A percentile compares a stretch with the other conserved stretches of the same genome.
These are phyloP conservation scores for Thinopyrum obtusiflorum DNA, from an alignment of 202 grass and related monocot species.

Conservation along the genomic window DNA sequence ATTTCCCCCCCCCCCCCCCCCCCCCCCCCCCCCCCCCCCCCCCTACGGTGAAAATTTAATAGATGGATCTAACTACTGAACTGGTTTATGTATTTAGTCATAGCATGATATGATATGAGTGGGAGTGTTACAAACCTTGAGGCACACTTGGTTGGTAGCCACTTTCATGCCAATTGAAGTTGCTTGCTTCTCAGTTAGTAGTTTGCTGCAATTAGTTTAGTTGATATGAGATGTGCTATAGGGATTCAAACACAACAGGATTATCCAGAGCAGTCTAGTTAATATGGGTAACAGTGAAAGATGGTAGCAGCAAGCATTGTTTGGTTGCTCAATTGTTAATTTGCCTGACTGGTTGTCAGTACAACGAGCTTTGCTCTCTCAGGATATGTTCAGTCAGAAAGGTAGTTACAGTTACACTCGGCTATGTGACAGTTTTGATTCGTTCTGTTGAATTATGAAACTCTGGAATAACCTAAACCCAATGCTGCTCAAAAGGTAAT, in stretches of 20 bases:
- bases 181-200: conserved; percentile 1
- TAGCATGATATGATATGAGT: background rate
- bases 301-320: background rate
- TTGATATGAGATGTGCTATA: background rate
- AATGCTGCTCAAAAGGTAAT: conserved; percentile 38
- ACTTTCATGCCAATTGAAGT: conserved; percentile 14
- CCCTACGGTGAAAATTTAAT: background rate
- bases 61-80: background rate
- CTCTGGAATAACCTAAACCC: conserved; percentile 21
- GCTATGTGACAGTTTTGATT: conserved; percentile 22
- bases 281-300: background rate
- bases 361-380: conserved; percentile 15
- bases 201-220: conserved; percentile 27
- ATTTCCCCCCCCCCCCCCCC: too few species aligned
- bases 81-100: background rate
- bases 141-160: background rate
- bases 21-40: too few species aligned
- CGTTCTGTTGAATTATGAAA: conserved; percentile 31
- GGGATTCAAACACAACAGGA: background rate
- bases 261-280: conserved; percentile 17
- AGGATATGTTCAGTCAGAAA: conserved; percentile 13
- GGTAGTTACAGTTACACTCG: conserved; percentile 29
- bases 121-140: background rate
- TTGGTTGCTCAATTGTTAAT: conserved; percentile 2
- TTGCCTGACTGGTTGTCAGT: conserved; percentile 19